These are phyloP conservation scores for Phaeosphaeria sp. DNA, from an alignment of 2,329 filamentous ascomycete species.

Conservation along the genomic window DNA sequence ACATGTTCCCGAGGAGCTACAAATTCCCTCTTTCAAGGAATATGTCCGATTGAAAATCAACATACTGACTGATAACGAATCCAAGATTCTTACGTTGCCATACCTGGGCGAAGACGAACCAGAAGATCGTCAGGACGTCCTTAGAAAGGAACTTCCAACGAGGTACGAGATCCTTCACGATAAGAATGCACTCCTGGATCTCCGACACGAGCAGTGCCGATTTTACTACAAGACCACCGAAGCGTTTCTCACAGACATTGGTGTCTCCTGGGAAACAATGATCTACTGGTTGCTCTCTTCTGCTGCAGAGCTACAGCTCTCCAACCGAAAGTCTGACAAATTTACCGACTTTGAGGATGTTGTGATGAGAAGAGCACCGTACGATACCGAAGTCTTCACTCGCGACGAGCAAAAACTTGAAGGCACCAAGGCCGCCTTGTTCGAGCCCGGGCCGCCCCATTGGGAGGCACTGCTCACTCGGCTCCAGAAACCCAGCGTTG, in stretches of 20 bases:
- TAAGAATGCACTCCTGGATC: constrained; percentile 34
- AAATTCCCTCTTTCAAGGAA: constrained; percentile 49
- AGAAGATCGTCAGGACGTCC: constrained; percentile 23
- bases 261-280: constrained; percentile 46
- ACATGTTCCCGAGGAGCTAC: constrained; percentile 21
- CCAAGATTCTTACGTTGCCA: constrained; percentile 48
- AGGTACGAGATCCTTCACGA: constrained; percentile 36
- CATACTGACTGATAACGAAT: constrained; percentile 51
- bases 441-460: constrained; percentile 33
- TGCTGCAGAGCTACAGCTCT: constrained; percentile 13
- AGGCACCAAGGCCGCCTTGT: constrained; percentile 13
- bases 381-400: constrained; percentile 26
- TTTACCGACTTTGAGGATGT: constrained; percentile 10
- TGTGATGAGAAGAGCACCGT: constrained; percentile 29
- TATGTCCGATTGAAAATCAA: constrained; percentile 52
- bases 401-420: constrained; percentile 8
- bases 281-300: constrained; percentile 50
- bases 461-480: constrained; percentile 41
- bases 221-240: constrained; percentile 45
- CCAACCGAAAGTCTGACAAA: constrained; percentile 13
- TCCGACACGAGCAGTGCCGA: constrained; percentile 45
- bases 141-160: constrained; percentile 32
- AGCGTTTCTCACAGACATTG: constrained; percentile 43
- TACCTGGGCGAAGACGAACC: constrained; percentile 37
- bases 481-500: constrained; percentile 32